A percentile compares a stretch with the other conserved stretches of the same genome.
These are phyloP conservation scores for Metrosideros polymorpha DNA, from an alignment of 441 rosid genomes.

Conservation along the genomic window DNA sequence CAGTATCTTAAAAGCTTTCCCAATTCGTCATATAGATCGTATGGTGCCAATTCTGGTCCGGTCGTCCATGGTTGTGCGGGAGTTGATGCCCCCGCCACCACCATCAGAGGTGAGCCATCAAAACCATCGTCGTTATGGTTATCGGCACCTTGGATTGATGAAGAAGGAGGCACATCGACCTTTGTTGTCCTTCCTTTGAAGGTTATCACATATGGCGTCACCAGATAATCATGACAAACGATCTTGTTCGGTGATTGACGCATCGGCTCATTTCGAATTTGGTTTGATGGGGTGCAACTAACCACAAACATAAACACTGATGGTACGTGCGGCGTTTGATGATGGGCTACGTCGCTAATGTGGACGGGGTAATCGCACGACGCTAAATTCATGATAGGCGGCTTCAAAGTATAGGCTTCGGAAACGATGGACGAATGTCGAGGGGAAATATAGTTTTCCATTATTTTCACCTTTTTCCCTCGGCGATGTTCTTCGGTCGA, in stretches of 20 bases:
- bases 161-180: not conserved
- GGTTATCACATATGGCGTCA: not conserved
- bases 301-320: not conserved
- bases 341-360: not conserved
- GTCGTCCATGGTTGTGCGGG: not conserved
- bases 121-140: not conserved
- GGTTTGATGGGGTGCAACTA: not conserved
- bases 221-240: not conserved
- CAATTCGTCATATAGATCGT: not conserved
- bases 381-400: not conserved
- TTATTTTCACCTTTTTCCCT: not conserved
- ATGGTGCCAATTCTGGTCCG: not conserved
- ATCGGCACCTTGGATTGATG: not conserved
- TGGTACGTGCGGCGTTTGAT: not conserved
- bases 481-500: not conserved
- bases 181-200: not conserved
- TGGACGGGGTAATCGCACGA: fast-evolving
- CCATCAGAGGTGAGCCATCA: not conserved
- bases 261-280: not conserved
- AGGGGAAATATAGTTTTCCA: not conserved
- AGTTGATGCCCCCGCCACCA: not conserved
- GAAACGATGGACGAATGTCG: not conserved
- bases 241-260: not conserved
- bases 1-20: not conserved
- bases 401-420: not conserved